phyloP scores from a whole-genome alignment of 352 stramenopile species.

The Phytophthora citrophthora region DNA sequence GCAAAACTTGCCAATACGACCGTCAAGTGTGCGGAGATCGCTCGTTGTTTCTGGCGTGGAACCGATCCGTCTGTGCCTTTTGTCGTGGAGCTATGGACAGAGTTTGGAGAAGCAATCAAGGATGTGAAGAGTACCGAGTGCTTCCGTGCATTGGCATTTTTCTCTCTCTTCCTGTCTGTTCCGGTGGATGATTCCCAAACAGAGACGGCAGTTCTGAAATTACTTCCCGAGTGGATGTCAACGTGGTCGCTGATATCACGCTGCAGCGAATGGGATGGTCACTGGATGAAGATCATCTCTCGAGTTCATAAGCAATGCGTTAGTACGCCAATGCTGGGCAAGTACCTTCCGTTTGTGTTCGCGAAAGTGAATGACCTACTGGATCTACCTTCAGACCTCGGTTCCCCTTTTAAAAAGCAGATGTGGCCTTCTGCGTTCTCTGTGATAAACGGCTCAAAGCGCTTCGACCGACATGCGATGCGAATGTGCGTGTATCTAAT shows the following conservation, averaged over 20 bases:
- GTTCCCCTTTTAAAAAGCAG: conserved; percentile 67
- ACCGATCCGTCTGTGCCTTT: conserved; percentile 35
- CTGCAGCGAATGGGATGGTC: conserved; percentile 68
- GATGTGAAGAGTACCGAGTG: conserved; percentile 58
- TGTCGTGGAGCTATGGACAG: conserved; percentile 56
- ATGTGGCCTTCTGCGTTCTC: conserved; percentile 58
- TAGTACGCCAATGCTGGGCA: conserved; percentile 27
- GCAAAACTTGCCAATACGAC: conserved; percentile 43
- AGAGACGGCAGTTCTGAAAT: conserved; percentile 17
- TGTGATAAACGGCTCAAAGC: conserved; percentile 61
- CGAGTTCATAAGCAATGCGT: conserved; percentile 64
- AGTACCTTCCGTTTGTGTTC: conserved; percentile 66
- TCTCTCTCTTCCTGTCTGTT: conserved; percentile 58
- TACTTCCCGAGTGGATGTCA: conserved; percentile 65
- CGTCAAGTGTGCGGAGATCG: conserved; percentile 57
- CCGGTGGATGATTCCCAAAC: conserved; percentile 13
- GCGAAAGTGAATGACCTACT: conserved; percentile 70
- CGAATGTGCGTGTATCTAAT: conserved; percentile 66
- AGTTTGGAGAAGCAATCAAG: conserved; percentile 49
- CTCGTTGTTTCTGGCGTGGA: conserved; percentile 51
- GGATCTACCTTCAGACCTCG: conserved; percentile 70
- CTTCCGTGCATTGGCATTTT: conserved; percentile 65
- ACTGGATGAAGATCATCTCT: conserved; percentile 79
- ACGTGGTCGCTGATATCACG: conserved; percentile 62
- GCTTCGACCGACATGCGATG: conserved; percentile 59